Evolutionary conservation across 345 rosid species (phyloP).

Genomic region (Euphorbia pulcherrima): DNA sequence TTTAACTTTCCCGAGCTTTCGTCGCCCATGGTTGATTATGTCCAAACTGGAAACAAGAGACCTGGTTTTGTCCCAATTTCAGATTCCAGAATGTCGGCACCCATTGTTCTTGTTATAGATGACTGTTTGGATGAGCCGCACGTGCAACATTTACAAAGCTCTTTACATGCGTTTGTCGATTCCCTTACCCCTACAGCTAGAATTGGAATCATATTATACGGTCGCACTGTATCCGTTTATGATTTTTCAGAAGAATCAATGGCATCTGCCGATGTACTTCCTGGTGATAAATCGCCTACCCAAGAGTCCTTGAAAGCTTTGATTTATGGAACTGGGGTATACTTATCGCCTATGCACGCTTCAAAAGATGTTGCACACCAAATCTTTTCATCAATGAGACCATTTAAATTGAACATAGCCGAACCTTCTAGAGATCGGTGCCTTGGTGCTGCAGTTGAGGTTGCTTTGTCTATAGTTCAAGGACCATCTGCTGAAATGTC

Average conservation of each 20-base stretch:
- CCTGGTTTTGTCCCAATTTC: slow-evolving; percentile 83
- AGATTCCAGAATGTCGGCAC: slow-evolving; percentile 82
- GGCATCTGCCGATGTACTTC: slow-evolving; percentile 96
- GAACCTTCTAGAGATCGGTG: slow-evolving; percentile 93
- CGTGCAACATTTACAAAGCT: slow-evolving; percentile 91
- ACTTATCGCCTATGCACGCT: slow-evolving; percentile 91
- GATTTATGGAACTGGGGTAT: slow-evolving; percentile 89
- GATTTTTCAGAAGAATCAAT: slow-evolving; percentile 89
- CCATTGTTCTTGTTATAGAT: slow-evolving; percentile 83
- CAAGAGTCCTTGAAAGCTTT: slow-evolving; percentile 74
- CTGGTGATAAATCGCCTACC: slow-evolving; percentile 76
- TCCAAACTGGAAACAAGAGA: slow-evolving; percentile 79
- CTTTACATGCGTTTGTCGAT: slow-evolving; percentile 93
- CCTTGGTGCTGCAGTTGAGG: slow-evolving; percentile 84
- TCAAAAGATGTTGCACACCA: slow-evolving; percentile 86
- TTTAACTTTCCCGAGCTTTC: slow-evolving; percentile 69
- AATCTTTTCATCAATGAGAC: slow-evolving; percentile 86
- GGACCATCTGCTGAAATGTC: slow-evolving; percentile 94
- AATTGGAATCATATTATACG: slow-evolving; percentile 79
- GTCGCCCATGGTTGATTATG: slow-evolving; percentile 74
- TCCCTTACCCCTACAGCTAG: slow-evolving; percentile 72
- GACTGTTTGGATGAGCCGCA: slow-evolving; percentile 96
- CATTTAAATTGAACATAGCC: slow-evolving; percentile 60
- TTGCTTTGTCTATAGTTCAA: slow-evolving; percentile 81
- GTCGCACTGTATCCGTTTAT: slow-evolving; percentile 78